Evolutionary conservation across 2,329 filamentous ascomycete species (phyloP).

Genomic region (Diaporthe sp.): DNA sequence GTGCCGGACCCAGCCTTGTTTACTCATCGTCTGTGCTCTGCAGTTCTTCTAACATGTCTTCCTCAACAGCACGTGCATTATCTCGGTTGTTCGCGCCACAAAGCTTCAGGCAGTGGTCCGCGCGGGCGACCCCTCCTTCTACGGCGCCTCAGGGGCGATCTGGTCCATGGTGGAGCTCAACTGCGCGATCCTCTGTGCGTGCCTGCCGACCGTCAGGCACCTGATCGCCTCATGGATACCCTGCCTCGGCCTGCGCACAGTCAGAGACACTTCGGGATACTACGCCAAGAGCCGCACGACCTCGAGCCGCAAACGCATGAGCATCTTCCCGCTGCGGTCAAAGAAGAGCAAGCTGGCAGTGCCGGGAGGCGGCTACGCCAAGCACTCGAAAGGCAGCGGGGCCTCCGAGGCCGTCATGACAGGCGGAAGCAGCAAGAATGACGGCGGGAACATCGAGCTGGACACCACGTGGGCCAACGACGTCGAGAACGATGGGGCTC

Average conservation of each 20-base stretch:
- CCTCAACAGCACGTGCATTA: constrained; percentile 40
- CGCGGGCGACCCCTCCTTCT: constrained; percentile 45
- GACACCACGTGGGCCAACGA: constrained; percentile 29
- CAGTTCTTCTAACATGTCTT: neutral
- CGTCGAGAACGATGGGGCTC: constrained; percentile 7
- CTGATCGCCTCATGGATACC: constrained; percentile 39
- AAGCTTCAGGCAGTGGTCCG: constrained; percentile 42
- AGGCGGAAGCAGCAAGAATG: neutral
- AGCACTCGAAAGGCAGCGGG: constrained; percentile 16
- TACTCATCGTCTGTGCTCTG: too few relatives aligned
- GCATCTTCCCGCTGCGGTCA: constrained; percentile 14
- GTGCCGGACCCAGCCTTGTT: neutral
- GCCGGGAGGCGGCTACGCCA: neutral
- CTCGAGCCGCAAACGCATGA: neutral
- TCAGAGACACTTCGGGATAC: constrained; percentile 1
- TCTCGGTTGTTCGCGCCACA: constrained; percentile 48
- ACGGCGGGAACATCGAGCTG: neutral
- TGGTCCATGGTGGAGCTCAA: constrained; percentile 54
- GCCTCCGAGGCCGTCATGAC: neutral
- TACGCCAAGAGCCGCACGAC: neutral
- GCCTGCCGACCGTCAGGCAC: constrained; percentile 51
- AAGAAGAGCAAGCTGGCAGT: neutral
- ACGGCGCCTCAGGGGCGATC: constrained; percentile 45
- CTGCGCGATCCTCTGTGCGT: constrained; percentile 51
- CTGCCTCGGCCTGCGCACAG: constrained; percentile 29